Evolutionary conservation across 2,329 filamentous ascomycete species (phyloP).

Genomic region (Mycosphaerella arachidis): DNA sequence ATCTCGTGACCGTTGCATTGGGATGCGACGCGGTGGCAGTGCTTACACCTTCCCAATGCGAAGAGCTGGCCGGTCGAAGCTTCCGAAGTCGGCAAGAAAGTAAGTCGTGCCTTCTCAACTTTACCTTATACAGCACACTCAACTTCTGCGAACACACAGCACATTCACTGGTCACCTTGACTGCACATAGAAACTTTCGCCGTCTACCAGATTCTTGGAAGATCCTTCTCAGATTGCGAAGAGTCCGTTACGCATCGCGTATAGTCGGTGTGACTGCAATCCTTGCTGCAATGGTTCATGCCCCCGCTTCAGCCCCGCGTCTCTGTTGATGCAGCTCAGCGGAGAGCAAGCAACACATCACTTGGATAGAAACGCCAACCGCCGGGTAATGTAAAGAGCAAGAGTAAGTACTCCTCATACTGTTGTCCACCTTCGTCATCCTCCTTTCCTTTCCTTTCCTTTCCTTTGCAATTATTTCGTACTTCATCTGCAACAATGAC

Average conservation of each 20-base stretch:
- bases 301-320: neutral
- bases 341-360: neutral
- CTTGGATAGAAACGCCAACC: neutral
- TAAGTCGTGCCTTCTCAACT: neutral
- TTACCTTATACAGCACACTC: neutral
- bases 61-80: neutral
- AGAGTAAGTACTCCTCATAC: neutral
- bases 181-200: too few relatives aligned
- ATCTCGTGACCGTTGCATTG: neutral
- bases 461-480: neutral
- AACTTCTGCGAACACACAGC: neutral
- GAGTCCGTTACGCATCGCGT: neutral
- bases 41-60: neutral
- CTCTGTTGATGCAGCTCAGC: neutral
- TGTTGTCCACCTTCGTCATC: neutral
- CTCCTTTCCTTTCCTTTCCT: neutral
- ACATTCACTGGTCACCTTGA: too few relatives aligned
- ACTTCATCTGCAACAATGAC: constrained; percentile 10
- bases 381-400: neutral
- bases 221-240: neutral
- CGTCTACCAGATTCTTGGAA: neutral
- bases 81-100: neutral
- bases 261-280: neutral
- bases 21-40: neutral
- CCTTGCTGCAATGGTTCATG: neutral